A percentile compares a stretch with the other conserved stretches of the same genome.
Conservation (phyloP, 306 rosid genomes). For the Vicia sativa region DNA sequence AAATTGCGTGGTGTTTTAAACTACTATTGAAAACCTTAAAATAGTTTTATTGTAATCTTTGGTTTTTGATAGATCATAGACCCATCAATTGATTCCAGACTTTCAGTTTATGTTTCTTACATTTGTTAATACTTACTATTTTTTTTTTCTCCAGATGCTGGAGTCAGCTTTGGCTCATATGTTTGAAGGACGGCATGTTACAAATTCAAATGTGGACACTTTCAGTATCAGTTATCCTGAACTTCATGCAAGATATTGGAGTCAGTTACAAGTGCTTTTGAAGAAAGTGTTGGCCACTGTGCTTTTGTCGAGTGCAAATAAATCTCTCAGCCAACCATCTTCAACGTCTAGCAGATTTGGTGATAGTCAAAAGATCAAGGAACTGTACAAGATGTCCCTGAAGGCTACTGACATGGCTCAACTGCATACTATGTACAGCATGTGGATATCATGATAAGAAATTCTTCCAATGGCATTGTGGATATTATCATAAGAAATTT, state of each 20-base stretch:
- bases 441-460: slow-evolving; percentile 64
- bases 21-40: not conserved
- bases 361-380: slow-evolving; percentile 75
- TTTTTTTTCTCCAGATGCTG: slow-evolving; percentile 67
- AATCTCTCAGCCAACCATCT: slow-evolving; percentile 51
- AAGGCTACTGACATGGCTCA: slow-evolving; percentile 59
- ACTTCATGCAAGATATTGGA: slow-evolving; percentile 76
- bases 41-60: slow-evolving; percentile 28
- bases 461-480: slow-evolving; percentile 52
- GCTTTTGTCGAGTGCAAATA: slow-evolving; percentile 56
- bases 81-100: not conserved
- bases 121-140: slow-evolving; percentile 15
- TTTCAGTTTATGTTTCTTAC: slow-evolving; percentile 13
- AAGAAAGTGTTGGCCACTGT: slow-evolving; percentile 73
- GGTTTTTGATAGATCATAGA: slow-evolving; percentile 2
- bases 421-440: slow-evolving; percentile 60
- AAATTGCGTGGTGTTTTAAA: not conserved
- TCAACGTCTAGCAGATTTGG: slow-evolving; percentile 51
- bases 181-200: slow-evolving; percentile 83
- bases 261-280: slow-evolving; percentile 78
- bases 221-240: slow-evolving; percentile 51
- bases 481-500: slow-evolving; percentile 44
- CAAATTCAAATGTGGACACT: slow-evolving; percentile 51
- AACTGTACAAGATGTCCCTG: slow-evolving; percentile 80
- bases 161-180: slow-evolving; percentile 75